Conservation (phyloP, 495 filamentous ascomycete species). For the Neurospora tetraspora region DNA sequence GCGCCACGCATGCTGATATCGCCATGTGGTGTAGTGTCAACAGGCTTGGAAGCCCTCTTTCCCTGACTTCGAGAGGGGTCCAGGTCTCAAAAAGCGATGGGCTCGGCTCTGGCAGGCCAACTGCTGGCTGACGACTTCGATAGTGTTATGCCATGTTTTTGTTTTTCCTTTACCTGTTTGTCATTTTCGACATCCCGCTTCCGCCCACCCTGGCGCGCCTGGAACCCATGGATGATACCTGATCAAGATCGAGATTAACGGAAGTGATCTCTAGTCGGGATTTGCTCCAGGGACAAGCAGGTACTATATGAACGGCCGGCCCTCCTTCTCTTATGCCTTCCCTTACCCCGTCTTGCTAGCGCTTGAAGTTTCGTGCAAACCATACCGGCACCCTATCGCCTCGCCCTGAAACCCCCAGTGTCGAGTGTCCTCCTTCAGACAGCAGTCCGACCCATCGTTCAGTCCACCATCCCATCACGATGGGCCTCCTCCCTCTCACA, state of each 20-base stretch:
- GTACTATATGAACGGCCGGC: not conserved
- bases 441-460: not conserved
- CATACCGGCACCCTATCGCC: not conserved
- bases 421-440: not conserved
- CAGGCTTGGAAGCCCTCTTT: not conserved
- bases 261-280: not conserved
- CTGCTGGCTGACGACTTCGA: not conserved
- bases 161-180: not conserved
- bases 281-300: not conserved
- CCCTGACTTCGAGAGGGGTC: not conserved
- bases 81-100: not conserved
- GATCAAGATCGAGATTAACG: not conserved
- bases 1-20: not conserved
- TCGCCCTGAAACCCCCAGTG: not conserved
- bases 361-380: not conserved
- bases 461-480: slow-evolving; percentile 2
- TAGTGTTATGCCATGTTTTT: not conserved
- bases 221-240: not conserved
- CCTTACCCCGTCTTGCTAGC: not conserved
- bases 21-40: not conserved
- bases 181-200: not conserved
- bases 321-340: not conserved
- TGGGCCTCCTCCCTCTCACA: slow-evolving; percentile 25
- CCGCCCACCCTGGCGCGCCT: not conserved
- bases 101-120: not conserved